Percentiles rank a stretch among this genome's conserved stretches.
Evolutionary conservation across 2,329 filamentous ascomycete genomes (phyloP).

Genomic region (Acrocalymma vagum): DNA sequence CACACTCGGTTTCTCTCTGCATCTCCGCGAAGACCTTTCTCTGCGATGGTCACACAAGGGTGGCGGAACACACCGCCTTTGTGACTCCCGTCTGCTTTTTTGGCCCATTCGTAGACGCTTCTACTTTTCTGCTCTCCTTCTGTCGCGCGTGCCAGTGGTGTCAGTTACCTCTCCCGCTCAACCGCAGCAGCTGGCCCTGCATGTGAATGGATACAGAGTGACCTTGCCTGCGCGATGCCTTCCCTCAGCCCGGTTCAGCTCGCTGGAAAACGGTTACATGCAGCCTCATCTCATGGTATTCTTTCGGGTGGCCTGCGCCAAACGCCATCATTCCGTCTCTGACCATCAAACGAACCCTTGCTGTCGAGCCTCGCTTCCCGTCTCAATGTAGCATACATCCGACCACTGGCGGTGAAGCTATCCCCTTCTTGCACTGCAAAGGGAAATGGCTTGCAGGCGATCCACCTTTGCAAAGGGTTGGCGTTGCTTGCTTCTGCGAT

Average conservation of each 20-base stretch:
- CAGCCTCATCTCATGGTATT: constrained; percentile 40
- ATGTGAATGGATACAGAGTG: constrained; percentile 26
- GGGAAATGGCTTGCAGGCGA: constrained; percentile 26
- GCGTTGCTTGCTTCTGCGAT: constrained; percentile 28
- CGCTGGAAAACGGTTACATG: constrained; percentile 32
- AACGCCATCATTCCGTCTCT: constrained; percentile 21
- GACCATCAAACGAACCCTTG: constrained; percentile 19
- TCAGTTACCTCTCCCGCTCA: too few species aligned
- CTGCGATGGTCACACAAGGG: constrained; percentile 13
- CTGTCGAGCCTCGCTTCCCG: too few species aligned
- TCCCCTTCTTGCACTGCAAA: constrained; percentile 18
- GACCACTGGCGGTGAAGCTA: too few species aligned
- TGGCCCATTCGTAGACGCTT: too few species aligned
- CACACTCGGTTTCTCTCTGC: too few species aligned
- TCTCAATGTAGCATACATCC: too few species aligned
- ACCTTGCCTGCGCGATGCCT: constrained; percentile 26
- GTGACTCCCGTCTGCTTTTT: too few species aligned
- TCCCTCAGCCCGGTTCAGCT: constrained; percentile 39
- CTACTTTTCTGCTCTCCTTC: constrained; percentile 4
- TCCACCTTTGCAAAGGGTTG: constrained; percentile 23
- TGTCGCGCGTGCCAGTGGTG: constrained; percentile 8
- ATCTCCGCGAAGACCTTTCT: too few species aligned
- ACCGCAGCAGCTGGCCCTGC: constrained; percentile 34
- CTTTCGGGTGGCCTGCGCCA: constrained; percentile 25
- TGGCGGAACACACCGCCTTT: too few species aligned